These are phyloP conservation scores for Trametes hirsuta DNA, from an alignment of 1,284 basidiomycete genomes.

Conservation along the genomic window DNA sequence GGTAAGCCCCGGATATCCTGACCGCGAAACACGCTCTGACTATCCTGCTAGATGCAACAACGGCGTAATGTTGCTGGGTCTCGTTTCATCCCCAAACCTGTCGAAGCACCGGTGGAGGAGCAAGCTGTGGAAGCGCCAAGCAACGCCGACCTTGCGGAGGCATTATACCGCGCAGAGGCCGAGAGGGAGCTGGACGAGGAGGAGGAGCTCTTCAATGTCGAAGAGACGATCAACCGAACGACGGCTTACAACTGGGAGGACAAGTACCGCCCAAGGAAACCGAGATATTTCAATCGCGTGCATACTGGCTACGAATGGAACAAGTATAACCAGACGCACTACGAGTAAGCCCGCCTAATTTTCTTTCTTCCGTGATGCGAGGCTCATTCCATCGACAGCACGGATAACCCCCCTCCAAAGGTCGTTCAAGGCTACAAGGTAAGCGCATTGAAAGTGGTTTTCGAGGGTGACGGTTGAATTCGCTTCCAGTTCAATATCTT, in stretches of 20 bases:
- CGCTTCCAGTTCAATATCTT: slow-evolving; percentile 83
- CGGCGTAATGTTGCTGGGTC: slow-evolving; percentile 80
- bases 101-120: slow-evolving; percentile 51
- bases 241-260: slow-evolving; percentile 97
- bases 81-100: slow-evolving; percentile 81
- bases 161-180: slow-evolving; percentile 84
- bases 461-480: not conserved
- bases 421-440: slow-evolving; percentile 99
- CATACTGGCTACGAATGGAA: slow-evolving; percentile 99
- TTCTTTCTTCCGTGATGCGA: not conserved
- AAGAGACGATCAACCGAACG: slow-evolving; percentile 82
- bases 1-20: slow-evolving; percentile 48
- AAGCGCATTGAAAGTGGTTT: slow-evolving; percentile 21
- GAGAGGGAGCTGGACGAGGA: slow-evolving; percentile 94
- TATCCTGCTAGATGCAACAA: slow-evolving; percentile 62
- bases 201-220: slow-evolving; percentile 92
- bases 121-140: slow-evolving; percentile 57
- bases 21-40: slow-evolving; percentile 12
- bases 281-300: slow-evolving; percentile 98
- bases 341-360: slow-evolving; percentile 74
- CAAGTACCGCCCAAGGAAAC: slow-evolving; percentile 98
- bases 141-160: slow-evolving; percentile 82
- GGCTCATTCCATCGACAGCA: slow-evolving; percentile 47
- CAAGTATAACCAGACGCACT: slow-evolving; percentile 98
- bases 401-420: slow-evolving; percentile 96